These are phyloP conservation scores for Pseudogymnoascus sp. DNA, from an alignment of 2,329 filamentous ascomycete species.

Conservation along the genomic window DNA sequence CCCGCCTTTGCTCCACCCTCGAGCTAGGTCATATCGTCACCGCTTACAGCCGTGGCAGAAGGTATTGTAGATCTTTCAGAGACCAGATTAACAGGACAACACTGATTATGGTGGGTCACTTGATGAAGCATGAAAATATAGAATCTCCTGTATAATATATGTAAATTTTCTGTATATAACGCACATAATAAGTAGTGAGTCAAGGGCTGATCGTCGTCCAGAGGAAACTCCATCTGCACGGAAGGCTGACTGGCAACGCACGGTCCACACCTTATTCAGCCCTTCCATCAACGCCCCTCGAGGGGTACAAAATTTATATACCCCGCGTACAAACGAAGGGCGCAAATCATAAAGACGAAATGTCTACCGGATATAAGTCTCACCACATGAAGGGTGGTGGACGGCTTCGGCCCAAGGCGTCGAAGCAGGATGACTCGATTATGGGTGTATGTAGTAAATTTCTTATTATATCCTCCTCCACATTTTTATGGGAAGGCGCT, in stretches of 20 bases:
- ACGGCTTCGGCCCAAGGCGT: constrained; percentile 17
- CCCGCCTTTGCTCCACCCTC: neutral
- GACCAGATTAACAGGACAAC: neutral
- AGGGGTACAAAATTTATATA: neutral
- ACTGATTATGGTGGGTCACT: neutral
- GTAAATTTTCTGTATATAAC: neutral
- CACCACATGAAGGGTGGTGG: neutral
- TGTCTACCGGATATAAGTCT: neutral
- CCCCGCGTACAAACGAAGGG: neutral
- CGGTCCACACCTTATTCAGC: constrained; percentile 1
- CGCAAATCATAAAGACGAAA: neutral
- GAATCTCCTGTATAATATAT: neutral
- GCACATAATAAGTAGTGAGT: neutral
- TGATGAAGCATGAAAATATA: neutral
- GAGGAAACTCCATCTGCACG: neutral
- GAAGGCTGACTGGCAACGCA: neutral
- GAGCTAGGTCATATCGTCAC: constrained; percentile 3
- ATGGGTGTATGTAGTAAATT: constrained; percentile 40
- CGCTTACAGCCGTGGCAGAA: neutral
- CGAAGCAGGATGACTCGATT: constrained; percentile 42
- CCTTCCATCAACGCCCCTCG: neutral
- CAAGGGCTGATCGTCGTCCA: neutral
- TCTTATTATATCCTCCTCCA: neutral
- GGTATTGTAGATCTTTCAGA: neutral
- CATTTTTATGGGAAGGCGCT: neutral